These are phyloP conservation scores for Nymphaea thermarum DNA, from an alignment of 164 flowering plant species.

Conservation along the genomic window DNA sequence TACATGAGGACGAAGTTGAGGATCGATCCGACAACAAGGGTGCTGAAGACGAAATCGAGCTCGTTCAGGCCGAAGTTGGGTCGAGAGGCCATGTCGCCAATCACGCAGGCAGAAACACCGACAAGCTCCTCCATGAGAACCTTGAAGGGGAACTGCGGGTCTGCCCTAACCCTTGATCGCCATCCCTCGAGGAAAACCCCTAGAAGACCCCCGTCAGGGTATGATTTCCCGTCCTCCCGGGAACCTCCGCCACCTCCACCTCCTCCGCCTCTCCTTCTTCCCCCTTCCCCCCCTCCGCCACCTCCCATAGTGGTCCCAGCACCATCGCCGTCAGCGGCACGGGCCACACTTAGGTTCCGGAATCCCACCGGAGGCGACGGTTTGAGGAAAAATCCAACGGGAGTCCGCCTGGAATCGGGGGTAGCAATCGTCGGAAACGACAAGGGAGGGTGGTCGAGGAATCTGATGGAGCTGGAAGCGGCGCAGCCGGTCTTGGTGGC, in stretches of 20 bases:
- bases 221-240: conserved; percentile 13
- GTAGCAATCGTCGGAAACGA: neutral
- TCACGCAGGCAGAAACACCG: conserved; percentile 60
- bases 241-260: conserved; percentile 6
- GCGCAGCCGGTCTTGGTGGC: neutral
- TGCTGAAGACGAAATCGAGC: conserved; percentile 89
- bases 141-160: conserved; percentile 95
- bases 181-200: conserved; percentile 65
- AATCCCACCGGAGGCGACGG: conserved; percentile 3
- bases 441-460: neutral
- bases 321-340: conserved; percentile 7
- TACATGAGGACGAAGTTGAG: conserved; percentile 83
- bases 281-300: neutral
- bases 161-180: conserved; percentile 82
- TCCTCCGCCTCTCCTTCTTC: neutral
- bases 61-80: conserved; percentile 93
- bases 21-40: conserved; percentile 81
- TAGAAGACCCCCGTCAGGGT: conserved; percentile 23
- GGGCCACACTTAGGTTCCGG: neutral
- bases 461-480: neutral
- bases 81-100: conserved; percentile 92
- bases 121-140: conserved; percentile 91
- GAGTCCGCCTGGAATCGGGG: neutral
- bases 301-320: neutral
- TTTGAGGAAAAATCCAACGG: neutral